These are phyloP conservation scores for Yarrowia sp. DNA, from an alignment of 805 yeast genomes.

Conservation along the genomic window DNA sequence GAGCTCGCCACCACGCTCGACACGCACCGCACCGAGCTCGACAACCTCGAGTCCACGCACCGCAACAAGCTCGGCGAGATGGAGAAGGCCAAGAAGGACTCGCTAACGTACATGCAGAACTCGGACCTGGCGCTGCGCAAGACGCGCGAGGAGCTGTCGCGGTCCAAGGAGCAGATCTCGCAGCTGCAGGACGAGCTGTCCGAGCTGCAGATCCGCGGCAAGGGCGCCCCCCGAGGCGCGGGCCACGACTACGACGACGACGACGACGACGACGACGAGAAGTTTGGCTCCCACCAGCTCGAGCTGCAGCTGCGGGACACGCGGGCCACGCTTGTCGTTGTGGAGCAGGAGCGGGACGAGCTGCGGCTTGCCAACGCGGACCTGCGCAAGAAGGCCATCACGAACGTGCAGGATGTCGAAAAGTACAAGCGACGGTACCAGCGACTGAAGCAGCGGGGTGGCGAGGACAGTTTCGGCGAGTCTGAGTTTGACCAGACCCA, in stretches of 20 bases:
- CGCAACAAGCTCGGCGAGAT: slow-evolving; percentile 41
- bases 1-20: slow-evolving; percentile 27
- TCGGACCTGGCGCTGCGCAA: slow-evolving; percentile 70
- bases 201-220: slow-evolving; percentile 54
- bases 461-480: slow-evolving; percentile 28
- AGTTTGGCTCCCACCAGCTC: slow-evolving; percentile 48
- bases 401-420: slow-evolving; percentile 31
- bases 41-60: slow-evolving; percentile 40
- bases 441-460: slow-evolving; percentile 24
- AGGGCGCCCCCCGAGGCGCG: slow-evolving; percentile 12
- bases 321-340: slow-evolving; percentile 77
- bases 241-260: slow-evolving; percentile 38
- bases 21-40: slow-evolving; percentile 41
- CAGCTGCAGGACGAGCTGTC: slow-evolving; percentile 64
- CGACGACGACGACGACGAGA: slow-evolving; percentile 37
- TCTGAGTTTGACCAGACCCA: slow-evolving; percentile 30
- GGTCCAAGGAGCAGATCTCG: slow-evolving; percentile 55
- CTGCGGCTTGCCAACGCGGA: slow-evolving; percentile 41
- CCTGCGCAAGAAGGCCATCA: slow-evolving; percentile 39
- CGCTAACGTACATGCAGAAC: slow-evolving; percentile 67
- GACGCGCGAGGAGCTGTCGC: slow-evolving; percentile 68
- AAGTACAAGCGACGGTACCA: slow-evolving; percentile 27
- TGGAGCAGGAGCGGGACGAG: slow-evolving; percentile 80
- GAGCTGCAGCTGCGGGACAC: slow-evolving; percentile 75
- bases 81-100: slow-evolving; percentile 69